Evolutionary conservation across 805 yeast species (phyloP), one percentile per base, ranked within the genome.

Genomic region (Wickerhamiella lipophila): DNA sequence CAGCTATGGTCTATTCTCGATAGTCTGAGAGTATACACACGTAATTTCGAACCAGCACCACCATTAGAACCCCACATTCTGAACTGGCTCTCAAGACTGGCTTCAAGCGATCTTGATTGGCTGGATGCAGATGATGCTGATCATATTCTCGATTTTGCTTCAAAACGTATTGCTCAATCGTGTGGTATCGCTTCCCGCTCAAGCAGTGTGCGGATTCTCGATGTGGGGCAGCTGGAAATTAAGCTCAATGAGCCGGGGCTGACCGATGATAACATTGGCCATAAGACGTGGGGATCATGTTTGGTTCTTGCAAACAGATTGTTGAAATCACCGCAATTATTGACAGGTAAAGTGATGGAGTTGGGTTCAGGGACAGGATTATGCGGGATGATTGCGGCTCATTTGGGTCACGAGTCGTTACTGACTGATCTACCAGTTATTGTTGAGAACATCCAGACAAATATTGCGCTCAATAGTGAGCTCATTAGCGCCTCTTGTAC

Each of bases 341-440:
- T 42, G 39, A 15, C 34, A 34, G 53, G 64, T 2, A 21, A 42
- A 13, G 55, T 56, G 13, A 56, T 60, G 44, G 98, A 89, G 58
- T 66, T 92, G n/a, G 98, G 98, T 0, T 72, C 97, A 0, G 98
- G 98, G 0, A 92, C 98, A 0, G 98, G 98, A 0, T 68, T 89
- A 13, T 81, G 80, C 2, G 96, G 97, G 0, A 81, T 92, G 30
- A 71, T 79, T 0, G 71, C 83, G 49, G 75, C 74, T 0, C 50
- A 69, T 7, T 57, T 80, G 5, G 86, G 86, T 0, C 64, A 60
- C 52, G 56, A 64, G 0, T 66, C 79, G 1, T 58, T 64, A 11
- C 61, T 86, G 21, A 88, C 97, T 0, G 98, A 89, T 61, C 66
- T 92, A 44, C 78, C 78, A 0, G 92, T 79, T 45, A 88, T 89